A percentile compares a stretch with the other conserved stretches of the same genome.
These are phyloP conservation scores for Bruguiera parviflora DNA, from an alignment of 345 rosid species.

Conservation along the genomic window DNA sequence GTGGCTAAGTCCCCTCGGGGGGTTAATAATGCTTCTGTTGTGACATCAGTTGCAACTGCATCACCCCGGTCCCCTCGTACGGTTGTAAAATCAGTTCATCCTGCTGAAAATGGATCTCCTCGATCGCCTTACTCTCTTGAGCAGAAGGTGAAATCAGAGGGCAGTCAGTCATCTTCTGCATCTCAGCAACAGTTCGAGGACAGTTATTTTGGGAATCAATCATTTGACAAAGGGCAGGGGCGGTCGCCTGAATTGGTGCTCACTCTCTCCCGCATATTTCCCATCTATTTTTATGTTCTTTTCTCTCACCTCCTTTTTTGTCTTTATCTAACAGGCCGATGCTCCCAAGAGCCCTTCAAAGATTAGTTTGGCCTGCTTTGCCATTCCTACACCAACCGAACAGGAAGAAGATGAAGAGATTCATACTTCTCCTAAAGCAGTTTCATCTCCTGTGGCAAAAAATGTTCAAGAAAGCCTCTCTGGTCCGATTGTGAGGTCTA, in stretches of 20 bases:
- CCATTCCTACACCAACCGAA: conserved; percentile 19
- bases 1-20: conserved; percentile 41
- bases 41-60: too few species aligned
- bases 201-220: conserved; percentile 37
- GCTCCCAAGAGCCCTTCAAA: conserved; percentile 22
- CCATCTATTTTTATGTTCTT: neutral
- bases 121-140: conserved; percentile 29
- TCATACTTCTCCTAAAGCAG: conserved; percentile 16
- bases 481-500: conserved; percentile 16
- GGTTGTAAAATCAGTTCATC: conserved; percentile 13
- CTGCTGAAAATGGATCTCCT: conserved; percentile 30
- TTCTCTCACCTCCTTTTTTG: neutral
- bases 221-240: conserved; percentile 38
- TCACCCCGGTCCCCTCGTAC: too few species aligned
- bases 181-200: conserved; percentile 39
- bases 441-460: conserved; percentile 9
- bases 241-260: conserved; percentile 29
- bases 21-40: conserved; percentile 24
- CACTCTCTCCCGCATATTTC: neutral
- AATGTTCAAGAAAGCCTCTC: conserved; percentile 16
- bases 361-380: conserved; percentile 23
- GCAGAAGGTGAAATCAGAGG: conserved; percentile 36
- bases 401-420: conserved; percentile 23
- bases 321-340: conserved; percentile 24
- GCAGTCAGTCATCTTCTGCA: conserved; percentile 37